Base-by-base conservation (phyloP, 2,329 filamentous ascomycete species). In the Furcasterigmium sp. region DNA sequence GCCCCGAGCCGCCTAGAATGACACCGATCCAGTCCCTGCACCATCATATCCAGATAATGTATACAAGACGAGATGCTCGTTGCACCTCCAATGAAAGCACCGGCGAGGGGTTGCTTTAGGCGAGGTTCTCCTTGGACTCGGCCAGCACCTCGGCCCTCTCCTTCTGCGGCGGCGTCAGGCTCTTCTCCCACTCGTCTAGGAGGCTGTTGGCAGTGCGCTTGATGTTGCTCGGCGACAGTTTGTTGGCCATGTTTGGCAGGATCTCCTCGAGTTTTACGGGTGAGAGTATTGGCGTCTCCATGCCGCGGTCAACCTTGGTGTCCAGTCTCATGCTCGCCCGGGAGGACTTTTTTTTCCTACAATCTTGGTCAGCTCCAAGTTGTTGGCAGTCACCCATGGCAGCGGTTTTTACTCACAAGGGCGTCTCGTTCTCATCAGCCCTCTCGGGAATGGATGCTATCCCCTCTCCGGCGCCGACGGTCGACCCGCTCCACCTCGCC, bases 171-270 rank as follows among this genome's bases (percentile, higher is more conserved):
- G 80, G 72, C 3, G 76, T 80, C 13, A 91, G 68, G 51, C 79
- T 87, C 62, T 82, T 87, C 68, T 97, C 91, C 87, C 89, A 95
- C 59, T 95, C 90, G 51, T 83, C 85, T 80, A 96, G 89, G 45
- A 95, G 73, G 49, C 85, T 86, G 28, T 83, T 86, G n/a, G 91
- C 87, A 1, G 87, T 91, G 29, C 82, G 78, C 59, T 89, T 87
- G 53, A 96, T 68, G 54, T 88, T 90, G 52, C 81, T 82, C 0
- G 90, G 86, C 8, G 80, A 78, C 34, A 90, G 67, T 50, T 84
- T 82, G 58, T 82, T 83, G 44, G 94, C 75, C 38, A 84, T 77
- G 39, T 83, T 82, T 67, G 87, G 88, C 21, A 85, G 60, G 45
- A 80, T 59, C 56, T 82, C 69, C 60, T 76, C 72, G 28, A 78